These are phyloP conservation scores for Claviceps arundinis DNA, from an alignment of 2,329 filamentous ascomycete genomes.

Conservation along the genomic window DNA sequence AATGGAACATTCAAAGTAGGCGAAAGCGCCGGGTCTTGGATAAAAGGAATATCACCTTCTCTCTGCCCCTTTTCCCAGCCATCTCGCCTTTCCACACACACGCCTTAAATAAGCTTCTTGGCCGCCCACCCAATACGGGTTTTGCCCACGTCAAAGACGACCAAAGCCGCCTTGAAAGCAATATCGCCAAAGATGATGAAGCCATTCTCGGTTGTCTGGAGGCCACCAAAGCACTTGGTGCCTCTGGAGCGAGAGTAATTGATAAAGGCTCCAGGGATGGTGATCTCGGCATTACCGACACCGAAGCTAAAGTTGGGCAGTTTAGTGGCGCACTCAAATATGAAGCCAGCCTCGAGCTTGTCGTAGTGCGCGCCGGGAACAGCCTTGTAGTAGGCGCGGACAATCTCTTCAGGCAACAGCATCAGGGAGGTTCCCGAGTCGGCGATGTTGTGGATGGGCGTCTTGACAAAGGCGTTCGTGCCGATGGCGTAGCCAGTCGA, in stretches of 20 bases:
- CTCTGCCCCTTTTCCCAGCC: background rate
- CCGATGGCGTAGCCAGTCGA: conserved; percentile 12
- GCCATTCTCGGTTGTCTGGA: conserved; percentile 37
- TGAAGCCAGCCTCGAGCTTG: conserved; percentile 25
- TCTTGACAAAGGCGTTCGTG: conserved; percentile 4
- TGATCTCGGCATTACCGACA: conserved; percentile 43
- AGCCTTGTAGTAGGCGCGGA: conserved; percentile 33
- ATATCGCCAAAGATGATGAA: conserved; percentile 49
- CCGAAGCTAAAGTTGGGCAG: conserved; percentile 39
- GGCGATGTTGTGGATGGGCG: conserved; percentile 35
- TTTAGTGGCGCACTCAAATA: conserved; percentile 28
- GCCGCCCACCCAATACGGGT: conserved; percentile 29
- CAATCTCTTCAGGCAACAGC: conserved; percentile 39
- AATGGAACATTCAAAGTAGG: too few species aligned
- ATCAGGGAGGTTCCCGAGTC: conserved; percentile 52
- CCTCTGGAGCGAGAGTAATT: conserved; percentile 23
- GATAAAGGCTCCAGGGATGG: conserved; percentile 37
- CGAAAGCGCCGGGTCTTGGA: too few species aligned
- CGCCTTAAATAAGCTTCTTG: background rate
- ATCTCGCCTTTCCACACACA: background rate
- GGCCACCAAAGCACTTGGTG: conserved; percentile 48
- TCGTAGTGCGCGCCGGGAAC: conserved; percentile 24
- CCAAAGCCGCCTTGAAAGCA: conserved; percentile 45
- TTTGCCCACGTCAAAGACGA: conserved; percentile 42
- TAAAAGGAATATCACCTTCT: too few species aligned